Conservation (phyloP, 1,284 basidiomycete genomes). For the Sphagnurus paluster region DNA sequence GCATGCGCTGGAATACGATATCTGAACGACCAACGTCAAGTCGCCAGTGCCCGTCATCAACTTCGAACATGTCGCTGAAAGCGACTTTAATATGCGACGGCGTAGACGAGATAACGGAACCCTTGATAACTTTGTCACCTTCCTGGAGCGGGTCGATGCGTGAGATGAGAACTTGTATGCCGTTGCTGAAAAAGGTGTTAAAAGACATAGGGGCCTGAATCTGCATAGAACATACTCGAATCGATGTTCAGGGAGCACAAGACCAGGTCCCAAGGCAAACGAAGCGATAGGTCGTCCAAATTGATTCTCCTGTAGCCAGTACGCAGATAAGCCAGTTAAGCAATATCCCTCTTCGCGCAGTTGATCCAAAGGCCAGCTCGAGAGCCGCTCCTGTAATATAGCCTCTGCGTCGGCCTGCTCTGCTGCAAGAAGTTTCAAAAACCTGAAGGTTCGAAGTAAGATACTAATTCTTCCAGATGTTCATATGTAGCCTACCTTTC, state of each 20-base stretch:
- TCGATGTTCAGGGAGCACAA: slow-evolving; percentile 56
- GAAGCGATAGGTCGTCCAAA: slow-evolving; percentile 63
- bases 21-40: slow-evolving; percentile 74
- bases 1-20: slow-evolving; percentile 70
- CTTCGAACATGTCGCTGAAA: slow-evolving; percentile 54
- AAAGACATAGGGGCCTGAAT: slow-evolving; percentile 3
- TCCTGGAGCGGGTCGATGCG: slow-evolving; percentile 55
- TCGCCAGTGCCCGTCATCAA: slow-evolving; percentile 59
- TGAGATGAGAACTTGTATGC: slow-evolving; percentile 65
- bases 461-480: background rate
- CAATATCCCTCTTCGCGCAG: slow-evolving; percentile 71
- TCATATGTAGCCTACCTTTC: slow-evolving; percentile 36
- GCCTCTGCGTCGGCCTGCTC: slow-evolving; percentile 68
- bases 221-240: slow-evolving; percentile 53
- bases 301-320: slow-evolving; percentile 60
- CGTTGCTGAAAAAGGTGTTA: slow-evolving; percentile 44
- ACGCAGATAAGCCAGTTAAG: slow-evolving; percentile 61
- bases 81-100: slow-evolving; percentile 54
- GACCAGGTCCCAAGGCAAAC: slow-evolving; percentile 59
- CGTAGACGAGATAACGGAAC: slow-evolving; percentile 53
- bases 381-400: slow-evolving; percentile 58
- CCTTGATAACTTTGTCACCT: slow-evolving; percentile 48
- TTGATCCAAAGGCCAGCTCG: slow-evolving; percentile 60
- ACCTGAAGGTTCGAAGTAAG: slow-evolving; percentile 41
- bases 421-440: slow-evolving; percentile 57